A percentile compares a stretch with the other conserved stretches of the same genome.
Evolutionary conservation across 2,329 filamentous ascomycete genomes (phyloP).

Genomic region (Daldinia sp.): DNA sequence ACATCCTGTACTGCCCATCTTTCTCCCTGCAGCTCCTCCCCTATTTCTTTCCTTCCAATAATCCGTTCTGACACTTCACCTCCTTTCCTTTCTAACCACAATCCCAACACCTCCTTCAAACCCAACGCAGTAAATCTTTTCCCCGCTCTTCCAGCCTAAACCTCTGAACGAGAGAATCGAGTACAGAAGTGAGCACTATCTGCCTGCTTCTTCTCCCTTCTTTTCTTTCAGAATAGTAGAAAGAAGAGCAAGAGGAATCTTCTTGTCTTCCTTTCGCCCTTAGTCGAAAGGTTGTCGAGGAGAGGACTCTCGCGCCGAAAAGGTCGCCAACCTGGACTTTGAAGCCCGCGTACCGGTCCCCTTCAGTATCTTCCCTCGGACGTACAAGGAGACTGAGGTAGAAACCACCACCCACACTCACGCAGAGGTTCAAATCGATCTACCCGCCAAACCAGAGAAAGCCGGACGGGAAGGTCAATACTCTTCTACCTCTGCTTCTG

Average conservation of each 20-base stretch:
- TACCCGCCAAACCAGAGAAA: slow-evolving; percentile 70
- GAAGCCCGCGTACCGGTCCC: slow-evolving; percentile 98
- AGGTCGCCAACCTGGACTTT: slow-evolving; percentile 99
- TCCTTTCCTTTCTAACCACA: slow-evolving; percentile 44
- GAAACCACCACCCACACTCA: slow-evolving; percentile 69
- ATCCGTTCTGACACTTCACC: slow-evolving; percentile 45
- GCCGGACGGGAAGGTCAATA: slow-evolving; percentile 98
- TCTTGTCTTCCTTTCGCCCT: slow-evolving; percentile 70
- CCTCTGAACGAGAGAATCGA: slow-evolving; percentile 49
- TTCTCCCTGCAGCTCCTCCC: slow-evolving; percentile 35
- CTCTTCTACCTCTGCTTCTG: slow-evolving; percentile 74
- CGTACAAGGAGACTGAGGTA: slow-evolving; percentile 77
- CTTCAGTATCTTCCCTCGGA: slow-evolving; percentile 99
- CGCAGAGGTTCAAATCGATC: slow-evolving; percentile 89
- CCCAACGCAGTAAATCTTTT: slow-evolving; percentile 45
- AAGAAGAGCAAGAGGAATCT: slow-evolving; percentile 72
- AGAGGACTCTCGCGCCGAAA: slow-evolving; percentile 58
- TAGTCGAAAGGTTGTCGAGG: slow-evolving; percentile 55
- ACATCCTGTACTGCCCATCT: slow-evolving; percentile 34
- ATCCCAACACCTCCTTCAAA: slow-evolving; percentile 43
- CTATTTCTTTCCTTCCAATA: slow-evolving; percentile 48
- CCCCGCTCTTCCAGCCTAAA: slow-evolving; percentile 47
- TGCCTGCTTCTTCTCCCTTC: slow-evolving; percentile 51
- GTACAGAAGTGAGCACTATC: slow-evolving; percentile 46
- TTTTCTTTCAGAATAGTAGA: slow-evolving; percentile 54